Evolutionary conservation across 1,284 basidiomycete genomes (phyloP).

Genomic region (Ustilago sp.): DNA sequence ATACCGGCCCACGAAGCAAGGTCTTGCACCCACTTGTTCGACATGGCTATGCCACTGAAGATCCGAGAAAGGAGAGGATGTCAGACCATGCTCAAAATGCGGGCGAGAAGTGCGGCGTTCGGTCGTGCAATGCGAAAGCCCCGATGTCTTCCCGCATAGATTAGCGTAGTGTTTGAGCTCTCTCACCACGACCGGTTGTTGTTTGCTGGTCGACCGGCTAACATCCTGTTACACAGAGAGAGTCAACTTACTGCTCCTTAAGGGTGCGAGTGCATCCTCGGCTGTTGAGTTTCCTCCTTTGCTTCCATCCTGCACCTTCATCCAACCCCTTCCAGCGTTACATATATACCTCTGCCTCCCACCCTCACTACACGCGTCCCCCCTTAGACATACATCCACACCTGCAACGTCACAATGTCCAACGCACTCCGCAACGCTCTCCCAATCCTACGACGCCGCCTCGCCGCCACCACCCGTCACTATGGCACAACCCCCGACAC

Average conservation of each 20-base stretch:
- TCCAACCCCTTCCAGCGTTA: background rate
- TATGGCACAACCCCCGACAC: constrained; percentile 49
- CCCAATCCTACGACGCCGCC: constrained; percentile 27
- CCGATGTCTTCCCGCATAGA: constrained; percentile 13
- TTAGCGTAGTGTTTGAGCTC: background rate
- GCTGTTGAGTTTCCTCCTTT: background rate
- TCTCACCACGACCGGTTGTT: background rate
- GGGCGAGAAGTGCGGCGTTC: constrained; percentile 28
- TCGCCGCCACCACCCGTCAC: constrained; percentile 13
- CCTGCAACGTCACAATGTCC: constrained; percentile 30
- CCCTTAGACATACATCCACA: background rate
- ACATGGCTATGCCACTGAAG: too few species aligned
- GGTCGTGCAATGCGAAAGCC: constrained; percentile 29
- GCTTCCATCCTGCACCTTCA: constrained; percentile 1
- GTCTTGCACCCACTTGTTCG: too few species aligned
- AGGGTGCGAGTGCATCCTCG: background rate
- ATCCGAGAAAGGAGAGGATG: background rate
- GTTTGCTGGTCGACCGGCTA: constrained; percentile 12
- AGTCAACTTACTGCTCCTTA: background rate
- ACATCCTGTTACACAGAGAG: background rate
- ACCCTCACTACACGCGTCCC: background rate
- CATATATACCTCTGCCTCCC: constrained; percentile 14
- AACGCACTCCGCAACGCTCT: constrained; percentile 43
- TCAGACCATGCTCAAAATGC: background rate
- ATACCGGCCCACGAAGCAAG: too few species aligned